Conservation (phyloP, 2,329 filamentous ascomycete species). For the Hypoxylon sp. region DNA sequence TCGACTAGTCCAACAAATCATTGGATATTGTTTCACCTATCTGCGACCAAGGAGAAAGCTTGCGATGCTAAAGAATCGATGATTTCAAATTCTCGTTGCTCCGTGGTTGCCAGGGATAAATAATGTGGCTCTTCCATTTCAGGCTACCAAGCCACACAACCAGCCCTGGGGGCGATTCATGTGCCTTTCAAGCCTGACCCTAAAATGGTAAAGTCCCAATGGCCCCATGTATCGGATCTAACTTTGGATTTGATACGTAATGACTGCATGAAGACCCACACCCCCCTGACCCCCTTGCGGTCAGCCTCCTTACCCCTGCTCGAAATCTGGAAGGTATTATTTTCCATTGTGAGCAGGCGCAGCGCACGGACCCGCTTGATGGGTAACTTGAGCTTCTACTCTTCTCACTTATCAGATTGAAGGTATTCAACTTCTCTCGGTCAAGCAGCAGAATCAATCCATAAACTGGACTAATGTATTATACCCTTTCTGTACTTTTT, state of each 20-base stretch:
- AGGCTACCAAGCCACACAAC: conserved; percentile 37
- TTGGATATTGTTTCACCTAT: neutral
- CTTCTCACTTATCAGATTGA: conserved; percentile 9
- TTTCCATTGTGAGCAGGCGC: neutral
- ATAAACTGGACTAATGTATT: neutral
- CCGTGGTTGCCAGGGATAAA: conserved; percentile 39
- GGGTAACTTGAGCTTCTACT: conserved; percentile 4
- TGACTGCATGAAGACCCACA: conserved; percentile 17
- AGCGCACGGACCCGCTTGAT: conserved; percentile 12
- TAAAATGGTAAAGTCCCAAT: conserved; percentile 1
- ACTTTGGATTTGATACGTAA: conserved; percentile 23
- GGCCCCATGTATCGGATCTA: conserved; percentile 11
- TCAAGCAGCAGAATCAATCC: conserved; percentile 5
- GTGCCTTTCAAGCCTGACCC: conserved; percentile 29
- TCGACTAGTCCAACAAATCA: neutral
- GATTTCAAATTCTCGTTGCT: conserved; percentile 37
- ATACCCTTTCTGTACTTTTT: neutral
- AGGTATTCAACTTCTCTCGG: neutral
- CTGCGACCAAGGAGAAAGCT: conserved; percentile 12
- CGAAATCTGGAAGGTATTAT: neutral
- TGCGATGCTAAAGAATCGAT: neutral
- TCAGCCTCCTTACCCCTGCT: neutral
- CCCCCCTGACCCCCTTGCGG: neutral
- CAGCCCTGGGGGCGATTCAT: conserved; percentile 10
- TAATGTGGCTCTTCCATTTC: conserved; percentile 18